These are phyloP conservation scores for Boletus semigastroideus DNA, from an alignment of 1,284 basidiomycete species.

Conservation along the genomic window DNA sequence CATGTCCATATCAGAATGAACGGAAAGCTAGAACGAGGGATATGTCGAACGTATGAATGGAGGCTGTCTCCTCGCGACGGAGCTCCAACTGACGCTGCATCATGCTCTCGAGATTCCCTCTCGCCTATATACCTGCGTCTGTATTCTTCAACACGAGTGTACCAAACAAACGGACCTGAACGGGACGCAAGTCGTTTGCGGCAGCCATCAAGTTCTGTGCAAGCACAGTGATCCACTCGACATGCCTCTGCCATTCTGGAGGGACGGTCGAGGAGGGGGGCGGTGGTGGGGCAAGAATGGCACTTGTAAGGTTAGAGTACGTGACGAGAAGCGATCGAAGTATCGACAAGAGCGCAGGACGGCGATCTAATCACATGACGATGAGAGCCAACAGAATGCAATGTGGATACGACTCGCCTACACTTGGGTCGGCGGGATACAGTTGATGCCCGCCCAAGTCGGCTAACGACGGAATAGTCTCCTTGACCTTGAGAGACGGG, in stretches of 20 bases:
- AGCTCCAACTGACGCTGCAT: constrained; percentile 72
- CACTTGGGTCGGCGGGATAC: constrained; percentile 66
- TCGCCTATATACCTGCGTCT: constrained; percentile 45
- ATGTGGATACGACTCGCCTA: constrained; percentile 43
- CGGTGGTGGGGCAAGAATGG: constrained; percentile 63
- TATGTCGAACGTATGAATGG: constrained; percentile 57
- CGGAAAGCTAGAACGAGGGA: not conserved
- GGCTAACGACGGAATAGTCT: constrained; percentile 68
- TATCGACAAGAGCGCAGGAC: constrained; percentile 65
- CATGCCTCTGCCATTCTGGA: constrained; percentile 68
- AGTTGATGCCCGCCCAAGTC: constrained; percentile 71
- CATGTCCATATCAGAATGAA: constrained; percentile 7
- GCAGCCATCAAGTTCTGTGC: constrained; percentile 82
- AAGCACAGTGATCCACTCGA: constrained; percentile 74
- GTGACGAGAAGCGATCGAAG: constrained; percentile 69
- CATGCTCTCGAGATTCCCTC: constrained; percentile 72
- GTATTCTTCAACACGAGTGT: not conserved
- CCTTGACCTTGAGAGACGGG: constrained; percentile 55
- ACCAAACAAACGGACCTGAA: constrained; percentile 51
- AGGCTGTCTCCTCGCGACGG: constrained; percentile 62
- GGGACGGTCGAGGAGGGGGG: constrained; percentile 43
- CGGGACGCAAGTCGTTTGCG: constrained; percentile 77
- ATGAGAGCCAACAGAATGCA: constrained; percentile 8
- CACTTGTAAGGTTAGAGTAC: constrained; percentile 63
- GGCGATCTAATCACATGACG: constrained; percentile 50